Conservation (phyloP, 371 early-diverging fungal species). For the Coemansia sp. region DNA sequence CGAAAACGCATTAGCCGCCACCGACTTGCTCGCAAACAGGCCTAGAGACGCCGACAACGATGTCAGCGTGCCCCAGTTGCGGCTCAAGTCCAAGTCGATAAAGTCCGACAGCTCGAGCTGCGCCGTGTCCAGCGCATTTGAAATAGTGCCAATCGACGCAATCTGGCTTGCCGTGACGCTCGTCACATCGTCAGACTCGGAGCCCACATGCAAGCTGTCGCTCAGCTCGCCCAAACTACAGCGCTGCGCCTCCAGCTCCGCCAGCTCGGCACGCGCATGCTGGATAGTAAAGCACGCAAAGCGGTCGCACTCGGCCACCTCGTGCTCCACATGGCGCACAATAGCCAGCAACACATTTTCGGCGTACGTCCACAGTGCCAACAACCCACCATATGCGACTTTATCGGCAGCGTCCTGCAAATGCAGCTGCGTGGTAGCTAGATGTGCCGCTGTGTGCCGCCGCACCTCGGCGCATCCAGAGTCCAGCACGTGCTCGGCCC, state of each 20-base stretch:
- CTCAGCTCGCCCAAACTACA: conserved; percentile 53
- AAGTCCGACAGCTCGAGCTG: conserved; percentile 54
- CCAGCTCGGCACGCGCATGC: conserved; percentile 62
- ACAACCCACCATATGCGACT: conserved; percentile 76
- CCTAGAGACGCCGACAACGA: conserved; percentile 39
- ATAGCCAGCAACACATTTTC: conserved; percentile 69
- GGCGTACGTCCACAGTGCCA: conserved; percentile 84
- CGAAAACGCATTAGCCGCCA: conserved; percentile 41
- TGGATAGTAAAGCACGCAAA: conserved; percentile 65
- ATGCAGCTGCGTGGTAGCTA: conserved; percentile 52
- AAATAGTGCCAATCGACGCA: conserved; percentile 49
- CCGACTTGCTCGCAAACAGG: conserved; percentile 46
- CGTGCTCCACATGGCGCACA: conserved; percentile 62
- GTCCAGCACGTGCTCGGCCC: conserved; percentile 44
- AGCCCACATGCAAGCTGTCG: background rate
- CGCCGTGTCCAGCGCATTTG: conserved; percentile 48
- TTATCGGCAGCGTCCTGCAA: conserved; percentile 62
- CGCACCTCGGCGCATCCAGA: conserved; percentile 45
- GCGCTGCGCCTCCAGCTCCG: conserved; percentile 58
- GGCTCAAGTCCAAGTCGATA: conserved; percentile 42
- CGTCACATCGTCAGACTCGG: background rate
- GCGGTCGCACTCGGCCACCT: conserved; percentile 65
- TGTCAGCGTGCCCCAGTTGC: conserved; percentile 49
- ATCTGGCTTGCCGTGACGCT: conserved; percentile 48
- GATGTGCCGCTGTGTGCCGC: conserved; percentile 42